Evolutionary conservation across 1,139 yeast genomes (phyloP), one percentile per base, ranked within the genome.

Genomic region (Suhomyces maxii): DNA sequence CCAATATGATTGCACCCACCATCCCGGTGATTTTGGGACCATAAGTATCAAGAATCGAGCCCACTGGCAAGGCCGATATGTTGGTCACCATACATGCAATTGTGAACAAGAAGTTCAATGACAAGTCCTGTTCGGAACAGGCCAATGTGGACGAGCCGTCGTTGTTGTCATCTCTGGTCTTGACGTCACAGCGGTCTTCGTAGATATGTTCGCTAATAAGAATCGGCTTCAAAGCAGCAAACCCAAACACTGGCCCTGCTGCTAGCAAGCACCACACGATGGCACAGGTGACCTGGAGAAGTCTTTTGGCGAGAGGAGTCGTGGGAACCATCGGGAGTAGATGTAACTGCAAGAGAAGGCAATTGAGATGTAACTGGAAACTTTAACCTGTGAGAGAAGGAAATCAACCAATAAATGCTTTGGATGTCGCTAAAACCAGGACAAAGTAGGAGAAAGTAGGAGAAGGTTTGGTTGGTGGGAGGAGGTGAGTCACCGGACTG

Each of bases 231-330:
- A 91, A 70, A 3, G 97, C 97, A 14, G 97, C 97, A 69, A 90
- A 91, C 1, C 97, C 96, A 72, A 91, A 91, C 9, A 90, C 85
- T 1, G 95, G 90, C 2, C 97, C 98, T 0, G 97, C 97, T 2
- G 96, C 91, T 35, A 89, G 71, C 26, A 90, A 69, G 67, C 97
- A 90, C 96, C 97, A 90, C 0, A 76, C 53, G 32, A 89, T 81
- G 33, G 97, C 91, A 64, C 96, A 87, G 8, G 61, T 47, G 10
- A 84, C 75, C 60, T 84, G 90, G 1, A 69, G 26, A 9, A 66
- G 36, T 48, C 79, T 53, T 35, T 52, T 59, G 42, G 54, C 37
- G 41, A 51, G 25, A 38, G 60, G 33, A 41, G 51, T 39, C 13
- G 26, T n/a, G 23, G 40, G n/a, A 13, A 10, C n/a, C 28, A 34